Percentiles rank a stretch among this genome's conserved stretches.
Conservation (phyloP, 2,329 filamentous ascomycete species). For the Colletotrichum sp. region DNA sequence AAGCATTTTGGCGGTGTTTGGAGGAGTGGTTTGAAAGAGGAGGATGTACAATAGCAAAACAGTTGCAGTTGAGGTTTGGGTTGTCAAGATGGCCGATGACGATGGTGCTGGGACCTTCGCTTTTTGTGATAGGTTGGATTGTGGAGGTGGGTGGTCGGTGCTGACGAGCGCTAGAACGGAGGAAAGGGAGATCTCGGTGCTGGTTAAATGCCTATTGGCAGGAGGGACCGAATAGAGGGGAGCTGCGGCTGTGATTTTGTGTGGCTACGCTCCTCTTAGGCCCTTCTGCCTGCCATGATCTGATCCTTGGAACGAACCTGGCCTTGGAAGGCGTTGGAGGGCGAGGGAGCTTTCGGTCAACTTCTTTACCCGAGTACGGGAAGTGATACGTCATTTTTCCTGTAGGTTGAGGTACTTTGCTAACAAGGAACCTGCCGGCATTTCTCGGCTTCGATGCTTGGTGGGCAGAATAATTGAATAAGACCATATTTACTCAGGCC, state of each 20-base stretch:
- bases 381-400: slow-evolving; percentile 9
- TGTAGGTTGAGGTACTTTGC: slow-evolving; percentile 5
- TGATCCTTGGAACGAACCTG: slow-evolving; percentile 9
- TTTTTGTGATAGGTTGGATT: slow-evolving; percentile 21
- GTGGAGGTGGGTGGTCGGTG: slow-evolving; percentile 6
- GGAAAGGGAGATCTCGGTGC: not conserved
- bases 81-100: slow-evolving; percentile 12
- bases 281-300: slow-evolving; percentile 4
- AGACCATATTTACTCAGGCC: not conserved
- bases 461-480: not conserved
- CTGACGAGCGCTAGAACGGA: not conserved
- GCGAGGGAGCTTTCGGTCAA: not conserved
- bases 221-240: not conserved
- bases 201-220: not conserved
- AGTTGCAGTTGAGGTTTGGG: not conserved
- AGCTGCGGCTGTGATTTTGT: not conserved
- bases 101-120: slow-evolving; percentile 1
- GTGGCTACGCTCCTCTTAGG: not conserved
- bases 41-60: slow-evolving; percentile 9
- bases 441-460: slow-evolving; percentile 16
- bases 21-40: slow-evolving; percentile 3
- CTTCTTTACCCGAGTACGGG: slow-evolving; percentile 6
- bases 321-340: not conserved
- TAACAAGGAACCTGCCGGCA: slow-evolving; percentile 14
- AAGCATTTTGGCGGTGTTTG: slow-evolving; percentile 59